Base-by-base conservation (phyloP, 306 rosid genomes). In the Casuarina glauca region DNA sequence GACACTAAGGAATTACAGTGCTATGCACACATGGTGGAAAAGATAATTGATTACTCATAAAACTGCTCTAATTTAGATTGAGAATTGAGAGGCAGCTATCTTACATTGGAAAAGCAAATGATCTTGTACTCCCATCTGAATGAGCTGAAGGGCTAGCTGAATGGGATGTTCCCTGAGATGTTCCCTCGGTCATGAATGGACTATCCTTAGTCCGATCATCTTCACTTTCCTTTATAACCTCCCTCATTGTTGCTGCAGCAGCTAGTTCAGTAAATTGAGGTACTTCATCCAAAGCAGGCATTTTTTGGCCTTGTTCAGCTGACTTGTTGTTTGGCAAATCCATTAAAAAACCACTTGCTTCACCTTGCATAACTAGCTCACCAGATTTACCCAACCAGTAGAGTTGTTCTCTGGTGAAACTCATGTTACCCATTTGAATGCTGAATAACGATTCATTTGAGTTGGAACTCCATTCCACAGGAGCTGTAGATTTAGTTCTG, bases 401-500 rank as follows among this genome's bases (percentile, higher is more conserved):
- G 52, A 78, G 15, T 15, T 87, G 76, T 3, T 96, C 99, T 46
- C 42, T 87, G 12, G 92, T 87, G 87, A 96, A 96, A 75, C 99
- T 96, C 86, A 78, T 85, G 42, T 89, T 95, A 32, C 96, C 99
- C 91, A 85, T 83, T 72, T 93, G 90, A 74, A 96, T 96, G 89
- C 98, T 96, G 73, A 96, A 96, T 43, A 93, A 64, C 1, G 98
- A 96, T 54, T 93, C 99, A 67, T 90, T 93, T 0, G 99, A 95
- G 42, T 91, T 84, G 9, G 78, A 51, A 73, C 98, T 96, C 99
- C 99, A 96, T 53, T 91, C 99, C 85, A 76, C 15, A 9, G 86
- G 90, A 6, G 86, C 52, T 1, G 86, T 84, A 15, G 89, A 79
- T 11, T 70, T 88, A n/a, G 87, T 82, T 41, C 93, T 86, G 10